These are phyloP conservation scores for Cicer cuneatum DNA, from an alignment of 306 rosid genomes.

Conservation along the genomic window DNA sequence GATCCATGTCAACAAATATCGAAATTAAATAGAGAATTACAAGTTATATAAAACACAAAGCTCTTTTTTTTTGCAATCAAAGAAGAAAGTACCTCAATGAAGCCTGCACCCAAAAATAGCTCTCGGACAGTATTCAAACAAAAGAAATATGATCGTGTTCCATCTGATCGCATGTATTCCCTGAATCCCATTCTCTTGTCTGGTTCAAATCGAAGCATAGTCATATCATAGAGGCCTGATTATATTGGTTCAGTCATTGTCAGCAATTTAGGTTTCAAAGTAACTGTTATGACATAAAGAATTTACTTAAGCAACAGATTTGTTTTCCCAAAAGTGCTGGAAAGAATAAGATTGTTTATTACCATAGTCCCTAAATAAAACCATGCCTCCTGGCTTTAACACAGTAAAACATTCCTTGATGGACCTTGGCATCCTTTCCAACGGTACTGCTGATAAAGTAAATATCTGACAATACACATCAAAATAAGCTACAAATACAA, in stretches of 20 bases:
- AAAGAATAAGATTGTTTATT: constrained; percentile 43
- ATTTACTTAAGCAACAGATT: neutral
- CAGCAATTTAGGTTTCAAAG: constrained; percentile 32
- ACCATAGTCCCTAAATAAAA: constrained; percentile 94
- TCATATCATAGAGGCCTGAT: constrained; percentile 96
- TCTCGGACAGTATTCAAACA: constrained; percentile 69
- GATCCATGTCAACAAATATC: constrained; percentile 21
- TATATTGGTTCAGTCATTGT: constrained; percentile 41
- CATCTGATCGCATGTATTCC: constrained; percentile 82
- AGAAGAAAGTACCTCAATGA: constrained; percentile 67
- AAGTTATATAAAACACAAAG: constrained; percentile 24
- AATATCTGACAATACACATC: constrained; percentile 67
- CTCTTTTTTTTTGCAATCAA: constrained; percentile 32
- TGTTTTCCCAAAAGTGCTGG: constrained; percentile 20
- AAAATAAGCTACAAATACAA: constrained; percentile 37
- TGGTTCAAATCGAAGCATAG: constrained; percentile 84
- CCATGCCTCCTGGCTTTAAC: constrained; percentile 88
- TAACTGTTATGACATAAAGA: constrained; percentile 18
- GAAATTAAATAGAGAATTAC: constrained; percentile 13
- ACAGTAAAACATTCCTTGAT: constrained; percentile 75
- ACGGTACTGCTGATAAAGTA: constrained; percentile 83
- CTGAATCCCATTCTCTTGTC: constrained; percentile 73
- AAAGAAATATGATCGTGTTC: constrained; percentile 92
- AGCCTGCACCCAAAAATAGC: constrained; percentile 79
- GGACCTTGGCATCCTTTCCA: constrained; percentile 70